These are phyloP conservation scores for Mucor mucedo DNA, from an alignment of 371 early-diverging fungal genomes.

Conservation along the genomic window DNA sequence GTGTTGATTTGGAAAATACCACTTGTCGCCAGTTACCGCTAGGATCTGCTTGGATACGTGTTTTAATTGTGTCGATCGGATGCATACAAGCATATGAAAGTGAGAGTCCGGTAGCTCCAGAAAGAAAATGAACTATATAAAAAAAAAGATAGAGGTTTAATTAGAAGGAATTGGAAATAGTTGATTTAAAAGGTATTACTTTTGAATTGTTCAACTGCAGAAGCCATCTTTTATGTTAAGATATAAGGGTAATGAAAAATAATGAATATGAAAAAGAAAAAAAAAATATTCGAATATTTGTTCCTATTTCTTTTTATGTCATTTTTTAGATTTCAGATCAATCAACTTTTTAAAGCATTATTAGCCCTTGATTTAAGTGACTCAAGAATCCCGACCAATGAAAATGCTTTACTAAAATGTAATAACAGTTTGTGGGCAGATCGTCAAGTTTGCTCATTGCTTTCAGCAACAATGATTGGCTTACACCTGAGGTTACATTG, in stretches of 20 bases:
- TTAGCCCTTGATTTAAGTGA: constrained; percentile 19
- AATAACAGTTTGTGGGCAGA: constrained; percentile 11
- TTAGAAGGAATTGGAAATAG: no score
- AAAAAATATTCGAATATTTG: background rate
- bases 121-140: constrained; percentile 67
- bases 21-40: constrained; percentile 51
- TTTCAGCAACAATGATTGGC: constrained; percentile 15
- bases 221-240: background rate
- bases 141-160: background rate
- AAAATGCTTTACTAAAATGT: background rate
- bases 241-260: background rate
- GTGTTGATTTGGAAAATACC: constrained; percentile 55
- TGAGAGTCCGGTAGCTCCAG: constrained; percentile 73
- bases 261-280: constrained; percentile 5
- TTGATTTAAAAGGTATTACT: constrained; percentile 9
- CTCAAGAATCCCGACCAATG: constrained; percentile 17
- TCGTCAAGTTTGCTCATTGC: constrained; percentile 29
- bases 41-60: constrained; percentile 65
- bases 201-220: constrained; percentile 25
- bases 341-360: constrained; percentile 1
- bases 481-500: background rate
- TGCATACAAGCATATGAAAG: constrained; percentile 76
- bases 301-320: background rate
- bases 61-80: constrained; percentile 75
- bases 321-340: background rate